Evolutionary conservation across 148 eudicot genomes (phyloP), one percentile per base, ranked within the genome.

Genomic region (Spergularia marina): DNA sequence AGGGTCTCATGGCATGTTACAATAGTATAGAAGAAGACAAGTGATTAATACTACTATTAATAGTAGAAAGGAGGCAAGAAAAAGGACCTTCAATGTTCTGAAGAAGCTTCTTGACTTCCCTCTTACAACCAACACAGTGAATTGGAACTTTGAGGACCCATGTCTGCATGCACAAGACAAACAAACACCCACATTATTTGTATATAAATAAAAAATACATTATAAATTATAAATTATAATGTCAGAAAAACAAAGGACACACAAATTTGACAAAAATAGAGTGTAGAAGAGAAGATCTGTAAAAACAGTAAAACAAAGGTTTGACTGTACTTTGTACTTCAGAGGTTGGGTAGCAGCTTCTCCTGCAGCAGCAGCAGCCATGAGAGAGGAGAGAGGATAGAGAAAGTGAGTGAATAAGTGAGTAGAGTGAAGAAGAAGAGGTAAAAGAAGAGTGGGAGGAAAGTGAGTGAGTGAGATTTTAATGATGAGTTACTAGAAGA

Each of bases 111-210:
- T 88, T 89, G 81, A 91, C 88, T 83, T 91, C 80, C 68, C 85
- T 84, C 76, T 85, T 89, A 86, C 97, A 91, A 49, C 97, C 94
- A 69, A 85, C 76, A 69, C 97, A 91, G 86, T 91, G 97, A 77
- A 91, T 91, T 62, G 90, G 86, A 65, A 91, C 97, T 80, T 85
- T 91, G 55, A 91, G 75, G 55, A 85, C 87, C 90, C 90, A 89
- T 76, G 86, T 89, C 97, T 91, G 86, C 58, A 74, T 68, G 53
- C 25, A 23, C 54, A 66, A 36, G 20, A 66, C 53, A 17, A 6
- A 76, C 53, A 17, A 6, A 30, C 68, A 76, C 53, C 47, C 10
- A 44, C 66, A 51, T 23, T 62, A 16, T 40, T 41, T 1, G 2
- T 44, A 44, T 9, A 30, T 44, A 41, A 4, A 41, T 41, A 41